Base-by-base conservation (phyloP, 495 filamentous ascomycete genomes). In the Corynascus novoguineensis region DNA sequence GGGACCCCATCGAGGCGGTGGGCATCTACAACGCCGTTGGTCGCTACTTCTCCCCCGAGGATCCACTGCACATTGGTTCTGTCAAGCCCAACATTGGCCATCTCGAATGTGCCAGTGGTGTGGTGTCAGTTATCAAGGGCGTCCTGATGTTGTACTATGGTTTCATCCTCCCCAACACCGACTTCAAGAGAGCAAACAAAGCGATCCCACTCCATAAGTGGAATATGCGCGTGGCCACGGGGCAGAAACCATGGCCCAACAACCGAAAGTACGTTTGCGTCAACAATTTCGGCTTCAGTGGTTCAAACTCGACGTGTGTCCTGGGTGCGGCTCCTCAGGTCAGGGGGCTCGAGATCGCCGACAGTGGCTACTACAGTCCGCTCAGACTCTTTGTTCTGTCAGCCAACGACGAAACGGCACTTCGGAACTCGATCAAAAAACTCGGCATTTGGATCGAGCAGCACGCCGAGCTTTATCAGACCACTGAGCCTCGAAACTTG, bases 1-100 rank as follows among this genome's bases (percentile, higher is more conserved):
- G 84, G 4, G 86, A 88, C 60, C 84, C 83, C 0, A 74, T 81
- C 1, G 86, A 89, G 60, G 71, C 76, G 0, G 72, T 66, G 4
- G 83, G 83, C 2, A 81, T 85, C 51, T 71, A 70, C 55, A 74
- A 71, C 31, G 76, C 70, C 12, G 72, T 80, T 42, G 71, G 71
- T 24, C 57, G 54, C 22, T 65, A 68, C 38, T 65, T 75, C 19
- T 65, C 68, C 4, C 45, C 67, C 11, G 34, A 70, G 4, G 68
- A 71, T 6, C 75, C 78, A 5, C 62, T 83, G 4, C 75, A 73
- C 50, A 73, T 87, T 21, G 83, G 83, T 12, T 81, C 81, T 0
- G 69, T 81, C 1, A 85, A 86, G 61, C 76, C 78, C 0, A 83
- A 83, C 53, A 75, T 85, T 19, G 82, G 83, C 10, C 83, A 86